Evolutionary conservation across 139 green algal species (phyloP).

Genomic region (Gonium pectorale): DNA sequence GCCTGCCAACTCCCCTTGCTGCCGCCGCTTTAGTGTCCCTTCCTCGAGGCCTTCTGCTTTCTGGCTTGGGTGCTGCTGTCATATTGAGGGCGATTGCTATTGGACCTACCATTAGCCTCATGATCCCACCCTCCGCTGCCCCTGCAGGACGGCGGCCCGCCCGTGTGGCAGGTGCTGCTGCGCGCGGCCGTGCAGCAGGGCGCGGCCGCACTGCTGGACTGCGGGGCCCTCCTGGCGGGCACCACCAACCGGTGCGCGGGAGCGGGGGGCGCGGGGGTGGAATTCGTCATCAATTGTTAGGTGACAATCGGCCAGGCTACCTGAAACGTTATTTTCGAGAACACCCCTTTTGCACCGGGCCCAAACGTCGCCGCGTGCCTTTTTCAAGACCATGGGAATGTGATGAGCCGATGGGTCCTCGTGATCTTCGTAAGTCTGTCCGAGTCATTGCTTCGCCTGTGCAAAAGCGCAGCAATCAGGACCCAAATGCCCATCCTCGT

Average conservation of each 20-base stretch:
- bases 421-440: background rate
- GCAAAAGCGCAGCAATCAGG: background rate
- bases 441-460: background rate
- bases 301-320: too few species aligned
- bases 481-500: background rate
- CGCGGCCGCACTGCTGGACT: conserved; percentile 67
- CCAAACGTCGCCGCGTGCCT: too few species aligned
- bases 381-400: too few species aligned
- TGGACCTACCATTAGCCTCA: background rate
- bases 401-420: background rate
- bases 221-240: conserved; percentile 68
- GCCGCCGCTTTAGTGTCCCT: too few species aligned
- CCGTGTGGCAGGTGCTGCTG: conserved; percentile 59
- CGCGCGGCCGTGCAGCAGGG: conserved; percentile 44
- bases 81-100: background rate
- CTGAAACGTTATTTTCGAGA: too few species aligned
- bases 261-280: background rate
- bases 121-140: background rate
- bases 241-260: conserved; percentile 52
- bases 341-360: too few species aligned
- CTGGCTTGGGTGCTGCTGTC: too few species aligned
- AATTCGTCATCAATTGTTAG: too few species aligned
- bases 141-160: background rate
- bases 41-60: too few species aligned
- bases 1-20: background rate